Conservation (phyloP, 2,329 filamentous ascomycete genomes). For the Pseudogymnoascus sp. region DNA sequence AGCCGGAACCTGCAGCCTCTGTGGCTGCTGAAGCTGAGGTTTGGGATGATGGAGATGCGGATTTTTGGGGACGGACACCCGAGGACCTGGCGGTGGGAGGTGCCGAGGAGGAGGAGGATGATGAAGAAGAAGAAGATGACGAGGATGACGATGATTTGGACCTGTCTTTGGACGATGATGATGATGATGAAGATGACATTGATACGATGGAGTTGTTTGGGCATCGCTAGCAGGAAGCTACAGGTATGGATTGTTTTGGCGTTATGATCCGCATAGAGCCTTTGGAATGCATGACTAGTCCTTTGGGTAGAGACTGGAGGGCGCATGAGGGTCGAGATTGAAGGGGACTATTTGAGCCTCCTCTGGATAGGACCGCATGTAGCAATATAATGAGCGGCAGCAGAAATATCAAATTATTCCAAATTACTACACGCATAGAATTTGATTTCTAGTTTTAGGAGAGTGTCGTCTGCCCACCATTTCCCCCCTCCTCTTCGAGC, state of each 20-base stretch:
- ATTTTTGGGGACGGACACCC: conserved; percentile 42
- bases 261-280: neutral
- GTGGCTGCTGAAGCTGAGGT: conserved; percentile 38
- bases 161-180: conserved; percentile 34
- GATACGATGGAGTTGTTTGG: conserved; percentile 44
- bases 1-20: conserved; percentile 31
- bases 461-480: neutral
- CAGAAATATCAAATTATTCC: neutral
- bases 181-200: conserved; percentile 36
- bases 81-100: conserved; percentile 23
- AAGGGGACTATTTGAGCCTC: neutral
- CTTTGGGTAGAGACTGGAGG: neutral
- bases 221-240: conserved; percentile 33
- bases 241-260: neutral
- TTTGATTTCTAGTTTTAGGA: neutral
- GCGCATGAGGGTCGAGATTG: neutral
- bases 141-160: conserved; percentile 30
- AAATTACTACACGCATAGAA: neutral
- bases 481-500: neutral
- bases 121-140: conserved; percentile 23
- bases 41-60: conserved; percentile 39
- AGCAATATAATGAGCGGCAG: conserved; percentile 5
- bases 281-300: neutral
- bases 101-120: conserved; percentile 22
- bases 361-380: neutral